phyloP scores from a whole-genome alignment of 768 basidiomycete genomes.

The Russula dissimulans region DNA sequence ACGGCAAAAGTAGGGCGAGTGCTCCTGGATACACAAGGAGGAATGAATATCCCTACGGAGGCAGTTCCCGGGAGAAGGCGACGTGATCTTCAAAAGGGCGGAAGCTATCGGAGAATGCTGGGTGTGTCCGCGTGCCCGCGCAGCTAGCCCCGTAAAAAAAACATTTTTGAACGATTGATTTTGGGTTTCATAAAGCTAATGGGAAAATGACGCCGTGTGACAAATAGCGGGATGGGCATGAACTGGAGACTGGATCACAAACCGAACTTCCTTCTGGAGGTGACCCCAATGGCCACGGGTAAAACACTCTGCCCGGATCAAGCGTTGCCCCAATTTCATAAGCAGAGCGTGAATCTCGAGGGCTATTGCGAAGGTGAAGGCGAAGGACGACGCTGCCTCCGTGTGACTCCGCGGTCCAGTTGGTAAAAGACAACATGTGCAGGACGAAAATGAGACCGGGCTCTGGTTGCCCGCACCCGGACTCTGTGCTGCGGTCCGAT shows the following conservation, averaged over 20 bases:
- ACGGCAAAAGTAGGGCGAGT: neutral
- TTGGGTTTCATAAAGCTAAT: constrained; percentile 6
- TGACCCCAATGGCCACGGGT: neutral
- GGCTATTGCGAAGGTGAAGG: neutral
- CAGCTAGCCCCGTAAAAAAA: constrained; percentile 3
- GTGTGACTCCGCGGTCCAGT: neutral
- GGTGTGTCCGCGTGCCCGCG: neutral
- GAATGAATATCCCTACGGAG: neutral
- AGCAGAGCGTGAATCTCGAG: neutral
- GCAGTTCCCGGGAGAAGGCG: constrained; percentile 7
- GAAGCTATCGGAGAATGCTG: constrained; percentile 5
- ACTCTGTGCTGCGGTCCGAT: constrained; percentile 1
- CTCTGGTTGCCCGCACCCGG: no score
- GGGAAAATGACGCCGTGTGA: constrained; percentile 11
- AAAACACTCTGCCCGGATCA: neutral
- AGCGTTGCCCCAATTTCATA: neutral
- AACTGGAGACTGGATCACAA: neutral
- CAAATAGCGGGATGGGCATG: neutral
- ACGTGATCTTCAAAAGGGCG: neutral
- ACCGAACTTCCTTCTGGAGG: neutral
- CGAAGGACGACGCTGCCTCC: neutral
- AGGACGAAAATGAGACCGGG: no score
- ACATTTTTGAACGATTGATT: neutral
- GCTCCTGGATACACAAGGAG: neutral
- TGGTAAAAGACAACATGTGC: no score